Evolutionary conservation across 2,329 filamentous ascomycete genomes (phyloP), one percentile per base, ranked within the genome.

Genomic region (Paracorniculantispora psalliotae): DNA sequence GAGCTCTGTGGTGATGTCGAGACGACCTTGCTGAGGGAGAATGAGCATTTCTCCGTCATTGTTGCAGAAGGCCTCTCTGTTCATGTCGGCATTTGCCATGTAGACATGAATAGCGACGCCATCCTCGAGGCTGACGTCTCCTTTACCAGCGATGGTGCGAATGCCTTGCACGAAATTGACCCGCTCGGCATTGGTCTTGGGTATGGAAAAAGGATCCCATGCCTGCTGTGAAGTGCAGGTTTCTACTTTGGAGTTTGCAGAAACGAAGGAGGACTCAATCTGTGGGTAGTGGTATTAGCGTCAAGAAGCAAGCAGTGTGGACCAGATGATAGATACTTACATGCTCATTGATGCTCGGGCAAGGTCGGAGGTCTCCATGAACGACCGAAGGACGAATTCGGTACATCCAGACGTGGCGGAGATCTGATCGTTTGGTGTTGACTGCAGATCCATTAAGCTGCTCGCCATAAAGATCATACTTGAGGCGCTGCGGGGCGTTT

Each of bases 1-100:
- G 17, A 89, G 79, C 66, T 89, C 87, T 2, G 87, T 89, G 66
- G 87, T 85, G 48, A 89, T 85, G 63, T 89, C 82, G 2, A 90
- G 75, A 0, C 80, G 75, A 13, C 87, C 87, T 63, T 85, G 79
- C 61, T 89, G 86, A 0, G 81, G 84, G 2, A 89, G 78, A 49
- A 89, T 85, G 55, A 89, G 73, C 61, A 86, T 81, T 67, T 89
- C 86, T 17, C 87, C 87, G 61, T 90, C 87, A 1, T 83, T 82
- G 64, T 81, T 81, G 63, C 74, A 77, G 59, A 81, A 81, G 0
- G 80, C 79, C 12, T 72, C 67, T 3, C 73, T 72, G 2, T 71
- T 68, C 80, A 82, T 82, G 63, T 67, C 72, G 8, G 71, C 69
- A 58, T 79, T 80, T 58, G 75, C 73, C 48, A 75, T 70, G 62